Evolutionary conservation across 805 yeast species (phyloP), one percentile per base, ranked within the genome.

Genomic region (Myxozyma neotropica): DNA sequence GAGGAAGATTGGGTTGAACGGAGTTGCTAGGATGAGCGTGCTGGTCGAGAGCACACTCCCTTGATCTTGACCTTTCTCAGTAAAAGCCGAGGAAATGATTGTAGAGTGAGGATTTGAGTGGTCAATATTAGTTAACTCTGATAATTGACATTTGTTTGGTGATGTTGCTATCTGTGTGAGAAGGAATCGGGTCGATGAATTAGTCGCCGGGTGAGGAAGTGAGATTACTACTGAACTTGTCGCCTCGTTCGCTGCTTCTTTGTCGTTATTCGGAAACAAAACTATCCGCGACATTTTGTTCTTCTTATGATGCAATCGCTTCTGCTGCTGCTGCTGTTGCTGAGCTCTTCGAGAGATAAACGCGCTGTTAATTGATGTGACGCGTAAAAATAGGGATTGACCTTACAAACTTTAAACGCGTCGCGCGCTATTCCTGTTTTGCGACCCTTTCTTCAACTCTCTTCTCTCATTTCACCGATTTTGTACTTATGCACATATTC

Each of bases 121-220:
- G 15, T 45, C 27, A 53, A 19, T 31, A 17, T 27, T 42, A 23
- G 40, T 50, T 45, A 26, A 55, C 45, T 19, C 53, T 13, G 36
- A 65, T 61, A 21, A 43, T 50, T 33, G 27, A 29, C 21, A 36
- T 15, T 31, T 38, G 19, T n/a, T 23, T n/a, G 24, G 48, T 2
- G 36, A 38, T 19, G 36, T 8, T 13, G 31, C 24, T 2, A 21
- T 27, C 29, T 24, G 12, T 31, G 53, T 40, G 51, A 35, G 19
- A 21, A 53, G 29, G 31, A 46, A 64, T 19, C 67, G 53, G 36
- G 61, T 59, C 12, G 21, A 24, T 8, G 29, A 21, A 2, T 47
- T 53, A 3, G 61, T 63, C 10, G 53, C 39, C 13, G 67, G 67
- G 35, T 61, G 63, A 7, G 67, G 67, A 1, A 63, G 49, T 2